Conservation (phyloP, 306 rosid species). For the Carpinus fangiana region DNA sequence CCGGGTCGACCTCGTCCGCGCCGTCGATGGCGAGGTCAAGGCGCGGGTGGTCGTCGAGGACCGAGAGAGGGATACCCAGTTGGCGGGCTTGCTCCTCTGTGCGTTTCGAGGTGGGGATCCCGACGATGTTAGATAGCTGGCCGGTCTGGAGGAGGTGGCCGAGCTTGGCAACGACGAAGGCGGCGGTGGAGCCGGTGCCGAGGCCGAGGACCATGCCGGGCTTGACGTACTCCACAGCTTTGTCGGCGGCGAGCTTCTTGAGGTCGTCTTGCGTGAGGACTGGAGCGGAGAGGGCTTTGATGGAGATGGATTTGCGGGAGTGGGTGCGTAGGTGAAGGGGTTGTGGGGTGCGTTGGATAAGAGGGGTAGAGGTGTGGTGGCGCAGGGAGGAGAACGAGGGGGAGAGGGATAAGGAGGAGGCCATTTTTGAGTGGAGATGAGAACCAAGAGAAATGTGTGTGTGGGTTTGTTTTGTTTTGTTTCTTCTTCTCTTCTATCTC, state of each 20-base stretch:
- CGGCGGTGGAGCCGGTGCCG: slow-evolving; percentile 92
- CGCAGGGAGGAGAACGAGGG: slow-evolving; percentile 52
- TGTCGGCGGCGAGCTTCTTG: slow-evolving; percentile 80
- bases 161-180: slow-evolving; percentile 80
- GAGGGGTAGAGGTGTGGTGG: slow-evolving; percentile 52
- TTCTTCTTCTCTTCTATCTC: neutral
- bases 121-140: slow-evolving; percentile 57
- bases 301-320: slow-evolving; percentile 27
- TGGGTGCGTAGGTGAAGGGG: slow-evolving; percentile 46
- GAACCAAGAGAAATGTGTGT: neutral
- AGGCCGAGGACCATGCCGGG: slow-evolving; percentile 89
- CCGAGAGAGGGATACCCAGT: slow-evolving; percentile 72
- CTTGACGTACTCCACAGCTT: slow-evolving; percentile 77
- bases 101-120: slow-evolving; percentile 83
- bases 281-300: slow-evolving; percentile 55
- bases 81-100: slow-evolving; percentile 83
- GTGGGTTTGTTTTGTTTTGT: neutral
- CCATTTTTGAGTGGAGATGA: slow-evolving; percentile 42
- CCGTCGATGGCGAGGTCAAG: slow-evolving; percentile 85
- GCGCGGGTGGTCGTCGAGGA: slow-evolving; percentile 69
- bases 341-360: slow-evolving; percentile 47
- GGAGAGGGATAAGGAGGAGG: slow-evolving; percentile 60
- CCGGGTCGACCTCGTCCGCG: slow-evolving; percentile 83
- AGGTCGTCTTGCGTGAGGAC: slow-evolving; percentile 79
- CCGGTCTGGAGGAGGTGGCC: slow-evolving; percentile 65